Base-by-base conservation (phyloP, 345 rosid genomes). In the Hibiscus syriacus region DNA sequence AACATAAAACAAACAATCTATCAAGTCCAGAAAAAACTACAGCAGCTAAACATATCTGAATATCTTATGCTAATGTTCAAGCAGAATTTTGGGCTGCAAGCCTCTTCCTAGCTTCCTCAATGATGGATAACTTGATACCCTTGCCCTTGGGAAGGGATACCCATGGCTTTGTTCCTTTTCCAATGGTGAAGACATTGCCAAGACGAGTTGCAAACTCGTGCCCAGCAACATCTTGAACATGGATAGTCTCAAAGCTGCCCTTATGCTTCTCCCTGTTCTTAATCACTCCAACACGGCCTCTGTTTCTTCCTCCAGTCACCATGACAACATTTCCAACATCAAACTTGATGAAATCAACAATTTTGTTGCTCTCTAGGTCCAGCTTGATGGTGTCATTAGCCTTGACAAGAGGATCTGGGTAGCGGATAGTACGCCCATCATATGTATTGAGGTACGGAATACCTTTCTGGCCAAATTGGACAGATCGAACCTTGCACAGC, bases 291-390 rank as follows among this genome's bases (percentile, higher is more conserved):
- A 86, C 95, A 66, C 95, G 90, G 36, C 95, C 97, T 74, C 90
- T 88, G 80, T 90, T 90, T 74, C 97, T 85, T 5, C 97, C 97
- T 12, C 95, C 97, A 0, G 97, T 90, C 16, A 90, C 97, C 97
- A 86, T 90, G 73, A 90, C 97, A 65, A 90, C 95, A 50, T 90
- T 90, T 7, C 97, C 97, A 0, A 88, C 92, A 58, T 90, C 97
- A 57, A 88, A 88, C 83, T 88, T 88, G 78, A 90, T 85, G 81
- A 90, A 86, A 48, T 90, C 95, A 0, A 72, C 74, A 23, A 90
- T 86, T 84, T 90, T 90, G 84, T 82, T 80, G 64, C 52, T 77
- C 77, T 88, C 97, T 0, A 90, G 79, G 74, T 90, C 97, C 2
- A 90, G 83, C 80, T 90, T 90, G 73, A 90, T 81, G 64, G 95